A percentile compares a stretch with the other conserved stretches of the same genome.
phyloP scores from a whole-genome alignment of 257 asterid species.

The Nicotiana obtusifolia region DNA sequence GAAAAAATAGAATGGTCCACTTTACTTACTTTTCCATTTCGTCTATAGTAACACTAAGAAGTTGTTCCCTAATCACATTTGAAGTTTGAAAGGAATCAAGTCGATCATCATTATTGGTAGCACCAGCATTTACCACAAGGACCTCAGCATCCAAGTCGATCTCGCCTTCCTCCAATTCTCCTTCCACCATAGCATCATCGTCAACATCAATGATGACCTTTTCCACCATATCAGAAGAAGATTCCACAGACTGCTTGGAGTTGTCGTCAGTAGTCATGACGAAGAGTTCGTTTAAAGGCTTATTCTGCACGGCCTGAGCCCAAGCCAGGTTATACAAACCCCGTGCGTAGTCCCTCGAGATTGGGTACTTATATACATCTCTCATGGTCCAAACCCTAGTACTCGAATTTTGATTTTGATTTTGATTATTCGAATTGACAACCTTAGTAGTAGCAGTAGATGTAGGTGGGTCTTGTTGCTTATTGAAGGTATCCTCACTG shows the following conservation, averaged over 20 bases:
- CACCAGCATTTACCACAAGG: slow-evolving; percentile 9
- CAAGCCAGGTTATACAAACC: slow-evolving; percentile 86
- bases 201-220: slow-evolving; percentile 51
- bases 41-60: slow-evolving; percentile 40
- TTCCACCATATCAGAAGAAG: slow-evolving; percentile 15
- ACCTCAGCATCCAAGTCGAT: slow-evolving; percentile 92
- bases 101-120: slow-evolving; percentile 1
- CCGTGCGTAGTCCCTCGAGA: slow-evolving; percentile 46
- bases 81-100: slow-evolving; percentile 16
- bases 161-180: slow-evolving; percentile 97
- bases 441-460: slow-evolving; percentile 10
- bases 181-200: slow-evolving; percentile 76
- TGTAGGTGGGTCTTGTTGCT: slow-evolving; percentile 12
- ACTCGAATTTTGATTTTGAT: slow-evolving; percentile 27
- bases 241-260: slow-evolving; percentile 2
- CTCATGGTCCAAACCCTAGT: slow-evolving; percentile 79
- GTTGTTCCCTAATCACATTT: slow-evolving; percentile 44
- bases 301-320: slow-evolving; percentile 96
- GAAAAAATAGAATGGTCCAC: neutral
- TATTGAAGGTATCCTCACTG: slow-evolving; percentile 54
- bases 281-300: slow-evolving; percentile 66
- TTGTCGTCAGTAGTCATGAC: slow-evolving; percentile 36
- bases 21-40: slow-evolving; percentile 60
- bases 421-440: neutral
- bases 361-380: slow-evolving; percentile 65